Evolutionary conservation across 106 monocot genomes (phyloP).

Genomic region (Vanilla planifolia): DNA sequence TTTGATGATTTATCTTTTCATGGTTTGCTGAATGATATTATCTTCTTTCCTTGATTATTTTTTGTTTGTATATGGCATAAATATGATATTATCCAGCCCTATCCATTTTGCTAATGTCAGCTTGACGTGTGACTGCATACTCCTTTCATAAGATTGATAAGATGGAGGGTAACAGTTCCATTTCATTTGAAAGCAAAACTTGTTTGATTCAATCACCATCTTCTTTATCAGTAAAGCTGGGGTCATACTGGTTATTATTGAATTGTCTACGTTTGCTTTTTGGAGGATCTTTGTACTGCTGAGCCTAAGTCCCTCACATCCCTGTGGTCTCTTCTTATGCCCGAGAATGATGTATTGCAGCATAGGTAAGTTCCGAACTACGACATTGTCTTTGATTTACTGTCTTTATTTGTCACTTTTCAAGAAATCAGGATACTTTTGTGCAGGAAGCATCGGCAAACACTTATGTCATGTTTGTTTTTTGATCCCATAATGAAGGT

Average conservation of each 20-base stretch:
- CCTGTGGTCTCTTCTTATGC: slow-evolving; percentile 77
- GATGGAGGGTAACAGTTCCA: too few species aligned
- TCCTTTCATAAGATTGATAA: too few species aligned
- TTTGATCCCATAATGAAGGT: slow-evolving; percentile 95
- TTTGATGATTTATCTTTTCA: too few species aligned
- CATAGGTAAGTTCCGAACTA: slow-evolving; percentile 40
- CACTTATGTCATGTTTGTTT: slow-evolving; percentile 78
- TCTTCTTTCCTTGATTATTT: neutral
- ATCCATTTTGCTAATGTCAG: neutral
- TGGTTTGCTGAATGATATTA: too few species aligned
- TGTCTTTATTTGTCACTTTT: neutral
- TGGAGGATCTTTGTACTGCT: slow-evolving; percentile 81
- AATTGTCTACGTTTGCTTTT: slow-evolving; percentile 5
- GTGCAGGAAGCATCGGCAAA: slow-evolving; percentile 66
- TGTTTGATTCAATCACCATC: neutral
- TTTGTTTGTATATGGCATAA: neutral
- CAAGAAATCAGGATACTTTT: slow-evolving; percentile 2
- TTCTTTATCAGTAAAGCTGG: neutral
- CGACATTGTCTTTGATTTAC: slow-evolving; percentile 8
- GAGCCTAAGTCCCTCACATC: slow-evolving; percentile 86
- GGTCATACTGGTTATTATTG: neutral
- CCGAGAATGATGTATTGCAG: slow-evolving; percentile 78
- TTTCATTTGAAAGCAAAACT: too few species aligned
- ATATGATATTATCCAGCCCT: neutral
- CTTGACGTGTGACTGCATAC: too few species aligned